These are phyloP conservation scores for Boletus rex-veris DNA, from an alignment of 768 basidiomycete species.

Conservation along the genomic window DNA sequence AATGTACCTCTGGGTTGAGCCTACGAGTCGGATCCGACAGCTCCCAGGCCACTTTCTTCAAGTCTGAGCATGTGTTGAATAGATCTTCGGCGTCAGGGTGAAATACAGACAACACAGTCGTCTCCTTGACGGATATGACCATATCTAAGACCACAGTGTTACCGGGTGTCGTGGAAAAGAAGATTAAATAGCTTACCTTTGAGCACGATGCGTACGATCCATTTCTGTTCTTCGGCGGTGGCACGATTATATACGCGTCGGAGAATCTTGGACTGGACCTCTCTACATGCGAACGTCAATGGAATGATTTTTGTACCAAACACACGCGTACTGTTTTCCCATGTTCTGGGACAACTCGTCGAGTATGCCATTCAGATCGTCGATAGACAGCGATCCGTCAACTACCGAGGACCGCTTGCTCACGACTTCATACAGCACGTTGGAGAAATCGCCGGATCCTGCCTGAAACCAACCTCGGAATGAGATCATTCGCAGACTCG, in stretches of 20 bases:
- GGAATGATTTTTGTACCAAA: background rate
- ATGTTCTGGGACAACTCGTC: slow-evolving; percentile 71
- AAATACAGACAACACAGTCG: slow-evolving; percentile 84
- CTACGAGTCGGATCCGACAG: slow-evolving; percentile 73
- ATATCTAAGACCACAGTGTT: slow-evolving; percentile 54
- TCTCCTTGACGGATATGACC: slow-evolving; percentile 90
- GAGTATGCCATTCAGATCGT: slow-evolving; percentile 76
- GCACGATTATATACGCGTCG: slow-evolving; percentile 73
- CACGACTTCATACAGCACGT: slow-evolving; percentile 83
- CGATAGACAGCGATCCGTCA: slow-evolving; percentile 71
- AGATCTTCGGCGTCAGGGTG: slow-evolving; percentile 93
- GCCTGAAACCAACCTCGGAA: slow-evolving; percentile 38
- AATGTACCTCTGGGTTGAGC: slow-evolving; percentile 53
- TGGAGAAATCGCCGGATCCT: slow-evolving; percentile 83
- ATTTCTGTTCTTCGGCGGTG: slow-evolving; percentile 86
- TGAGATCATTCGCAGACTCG: background rate
- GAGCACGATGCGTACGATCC: slow-evolving; percentile 94
- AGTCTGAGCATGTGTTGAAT: slow-evolving; percentile 95
- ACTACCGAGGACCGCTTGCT: slow-evolving; percentile 78
- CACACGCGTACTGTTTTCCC: slow-evolving; percentile 63
- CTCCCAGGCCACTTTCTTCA: slow-evolving; percentile 90
- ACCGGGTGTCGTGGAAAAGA: background rate
- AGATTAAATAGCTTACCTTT: slow-evolving; percentile 56
- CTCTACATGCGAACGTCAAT: slow-evolving; percentile 43
- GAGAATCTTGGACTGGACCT: slow-evolving; percentile 70